Evolutionary conservation across 2,329 filamentous ascomycete species (phyloP), one percentile per base, ranked within the genome.

Genomic region (Aspergillus sojae): DNA sequence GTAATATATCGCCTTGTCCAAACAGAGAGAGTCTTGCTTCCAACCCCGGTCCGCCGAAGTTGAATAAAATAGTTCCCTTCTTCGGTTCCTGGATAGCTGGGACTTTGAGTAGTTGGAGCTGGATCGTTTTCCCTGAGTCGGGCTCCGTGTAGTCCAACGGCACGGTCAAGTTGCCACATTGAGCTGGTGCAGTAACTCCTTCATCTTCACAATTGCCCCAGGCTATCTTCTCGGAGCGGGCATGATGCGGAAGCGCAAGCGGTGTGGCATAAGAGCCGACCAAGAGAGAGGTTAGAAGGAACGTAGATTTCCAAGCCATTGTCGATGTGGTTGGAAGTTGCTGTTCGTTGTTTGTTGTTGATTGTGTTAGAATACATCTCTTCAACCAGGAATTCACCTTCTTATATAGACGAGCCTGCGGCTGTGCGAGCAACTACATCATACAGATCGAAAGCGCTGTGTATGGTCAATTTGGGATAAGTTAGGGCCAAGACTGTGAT

Each of bases 151-250:
- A 61, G 43, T 57, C 59, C 59, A 55, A 11, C 3, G 59, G 59
- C 9, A 61, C 59, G 0, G 53, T 57, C 28, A 61, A n/a, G n/a
- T 56, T 57, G 28, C 59, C 52, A 5, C 53, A 61, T 57, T 57
- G 36, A 1, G 57, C 11, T 4, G 59, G 26, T 21, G 19, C 19
- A 10, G 30, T 19, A 5, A 36, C 5, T 3, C 5, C 16, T 9
- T 41, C 21, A 4, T 16, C 12, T 23, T 23, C n/a, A 28, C 59
- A 61, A 2, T 30, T 2, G 4, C 52, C 53, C 59, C 59, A 61
- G 21, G 43, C 5, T 6, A 50, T 39, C 16, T 16, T 34, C 16
- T 58, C 41, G 21, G 52, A 32, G 6, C 48, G 48, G 1, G 26
- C 26, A 5, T 30, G 26, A 1, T 52, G 32, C 2, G 16, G 19